Base-by-base conservation (phyloP, 352 stramenopile genomes). In the Globisporangium polare region DNA sequence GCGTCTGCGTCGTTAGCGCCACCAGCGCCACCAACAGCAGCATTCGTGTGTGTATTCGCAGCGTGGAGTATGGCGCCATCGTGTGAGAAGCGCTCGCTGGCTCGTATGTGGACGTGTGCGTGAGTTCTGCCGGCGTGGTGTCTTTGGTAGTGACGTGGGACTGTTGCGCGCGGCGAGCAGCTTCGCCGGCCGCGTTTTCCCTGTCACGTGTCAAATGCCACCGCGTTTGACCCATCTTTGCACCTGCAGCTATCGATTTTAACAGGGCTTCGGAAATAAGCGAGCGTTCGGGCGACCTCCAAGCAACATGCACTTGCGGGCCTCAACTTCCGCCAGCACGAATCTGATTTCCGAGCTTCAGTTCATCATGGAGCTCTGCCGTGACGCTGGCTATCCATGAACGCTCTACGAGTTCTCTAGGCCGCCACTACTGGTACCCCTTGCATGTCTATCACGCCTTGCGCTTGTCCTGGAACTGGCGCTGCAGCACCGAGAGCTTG, bases 401-500 rank as follows among this genome's bases (percentile, higher is more conserved):
- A n/a, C n/a, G n/a, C 24, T 26, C 10, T 20, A 27, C n/a, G n/a
- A 26, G 26, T 10, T 52, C 22, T 37, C 24, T 31, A 5, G 33
- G 12, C 9, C 47, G 37, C 26, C 22, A 63, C 5, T 9, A 20
- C 26, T 9, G 20, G 18, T 35, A 52, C 5, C 39, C 1, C 54
- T 52, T 39, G 2, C 27, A 37, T 35, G 8, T n/a, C 29, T 29
- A 17, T 60, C 26, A 53, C 18, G 47, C 35, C 31, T 69, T 66
- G 35, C 69, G 72, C 56, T 76, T 76, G 39, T 71, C 73, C 20
- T 80, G 68, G 50, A 82, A 60, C 45, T 85, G 73, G 0, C 69
- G 66, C 60, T 80, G 71, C 35, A 85, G 63, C 47, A 66, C 68
- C 13, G 68, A 78, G 22, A 92, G 71, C 56, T 90, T 93, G 50